These are phyloP conservation scores for Pseudogymnoascus sp. DNA, from an alignment of 2,329 filamentous ascomycete species.

Conservation along the genomic window DNA sequence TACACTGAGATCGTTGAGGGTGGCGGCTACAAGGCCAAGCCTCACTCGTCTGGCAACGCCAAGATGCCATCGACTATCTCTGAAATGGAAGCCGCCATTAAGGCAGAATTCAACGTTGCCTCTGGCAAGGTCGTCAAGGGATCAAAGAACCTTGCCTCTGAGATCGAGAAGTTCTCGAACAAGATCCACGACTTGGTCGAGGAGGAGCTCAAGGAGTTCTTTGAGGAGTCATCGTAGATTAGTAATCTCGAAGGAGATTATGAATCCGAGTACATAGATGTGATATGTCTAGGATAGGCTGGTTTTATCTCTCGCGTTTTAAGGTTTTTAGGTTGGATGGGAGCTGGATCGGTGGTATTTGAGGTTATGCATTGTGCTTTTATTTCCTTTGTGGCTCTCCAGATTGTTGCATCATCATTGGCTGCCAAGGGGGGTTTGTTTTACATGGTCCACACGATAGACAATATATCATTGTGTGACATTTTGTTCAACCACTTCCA, in stretches of 20 bases:
- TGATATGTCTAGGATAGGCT: conserved; percentile 8
- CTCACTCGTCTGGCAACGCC: conserved; percentile 34
- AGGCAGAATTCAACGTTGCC: conserved; percentile 49
- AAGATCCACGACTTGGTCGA: conserved; percentile 58
- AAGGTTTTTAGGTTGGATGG: conserved; percentile 24
- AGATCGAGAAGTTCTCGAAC: conserved; percentile 55
- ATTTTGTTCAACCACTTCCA: background rate
- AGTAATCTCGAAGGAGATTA: conserved; percentile 22
- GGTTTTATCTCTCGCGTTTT: conserved; percentile 17
- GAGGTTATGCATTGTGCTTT: conserved; percentile 27
- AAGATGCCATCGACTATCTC: conserved; percentile 47
- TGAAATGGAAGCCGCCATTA: conserved; percentile 53
- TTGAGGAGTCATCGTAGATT: conserved; percentile 37
- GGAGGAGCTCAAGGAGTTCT: conserved; percentile 53
- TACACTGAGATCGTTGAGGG: conserved; percentile 73
- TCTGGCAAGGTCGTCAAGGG: conserved; percentile 51
- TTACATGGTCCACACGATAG: conserved; percentile 7
- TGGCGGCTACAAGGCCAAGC: conserved; percentile 60
- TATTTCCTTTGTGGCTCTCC: conserved; percentile 8
- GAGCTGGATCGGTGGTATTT: conserved; percentile 24
- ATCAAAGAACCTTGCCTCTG: conserved; percentile 44
- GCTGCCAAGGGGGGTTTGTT: background rate
- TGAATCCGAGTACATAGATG: background rate
- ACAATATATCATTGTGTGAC: conserved; percentile 7
- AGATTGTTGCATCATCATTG: conserved; percentile 1